Percentiles rank a stretch among this genome's conserved stretches.
Evolutionary conservation across 768 basidiomycete genomes (phyloP).

Genomic region (Suillus subalutaceus): DNA sequence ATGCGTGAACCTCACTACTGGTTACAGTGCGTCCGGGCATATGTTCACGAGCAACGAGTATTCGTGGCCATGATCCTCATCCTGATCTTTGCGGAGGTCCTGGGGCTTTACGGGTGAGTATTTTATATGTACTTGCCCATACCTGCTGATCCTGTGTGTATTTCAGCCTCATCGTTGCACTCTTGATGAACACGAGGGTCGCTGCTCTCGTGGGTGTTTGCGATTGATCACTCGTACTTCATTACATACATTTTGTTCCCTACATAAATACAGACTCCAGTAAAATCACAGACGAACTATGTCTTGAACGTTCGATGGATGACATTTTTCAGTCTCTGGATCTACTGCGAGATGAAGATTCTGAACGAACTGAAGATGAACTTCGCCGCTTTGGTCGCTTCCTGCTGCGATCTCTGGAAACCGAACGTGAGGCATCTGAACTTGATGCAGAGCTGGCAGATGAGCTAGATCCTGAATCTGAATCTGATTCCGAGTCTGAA

Average conservation of each 20-base stretch:
- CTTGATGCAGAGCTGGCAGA: slow-evolving; percentile 25
- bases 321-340: slow-evolving; percentile 19
- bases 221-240: slow-evolving; percentile 14
- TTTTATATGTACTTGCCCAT: neutral
- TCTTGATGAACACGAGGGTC: slow-evolving; percentile 88
- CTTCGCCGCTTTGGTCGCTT: slow-evolving; percentile 38
- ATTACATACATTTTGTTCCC: slow-evolving; percentile 8
- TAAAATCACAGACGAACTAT: neutral
- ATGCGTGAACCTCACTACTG: slow-evolving; percentile 5
- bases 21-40: slow-evolving; percentile 83
- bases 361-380: slow-evolving; percentile 22
- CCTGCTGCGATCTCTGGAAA: slow-evolving; percentile 45
- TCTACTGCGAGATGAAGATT: slow-evolving; percentile 15
- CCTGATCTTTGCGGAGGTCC: slow-evolving; percentile 88
- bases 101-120: slow-evolving; percentile 83
- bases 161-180: slow-evolving; percentile 77
- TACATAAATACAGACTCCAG: slow-evolving; percentile 17
- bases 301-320: slow-evolving; percentile 11
- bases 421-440: slow-evolving; percentile 46
- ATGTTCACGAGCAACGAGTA: slow-evolving; percentile 86
- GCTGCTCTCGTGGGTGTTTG: slow-evolving; percentile 38
- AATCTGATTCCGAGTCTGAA: slow-evolving; percentile 35
- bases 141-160: slow-evolving; percentile 1
- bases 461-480: slow-evolving; percentile 34
- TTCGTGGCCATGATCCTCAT: slow-evolving; percentile 98